These are phyloP conservation scores for Coelastrella sp. DNA, from an alignment of 139 green algal genomes.

Conservation along the genomic window DNA sequence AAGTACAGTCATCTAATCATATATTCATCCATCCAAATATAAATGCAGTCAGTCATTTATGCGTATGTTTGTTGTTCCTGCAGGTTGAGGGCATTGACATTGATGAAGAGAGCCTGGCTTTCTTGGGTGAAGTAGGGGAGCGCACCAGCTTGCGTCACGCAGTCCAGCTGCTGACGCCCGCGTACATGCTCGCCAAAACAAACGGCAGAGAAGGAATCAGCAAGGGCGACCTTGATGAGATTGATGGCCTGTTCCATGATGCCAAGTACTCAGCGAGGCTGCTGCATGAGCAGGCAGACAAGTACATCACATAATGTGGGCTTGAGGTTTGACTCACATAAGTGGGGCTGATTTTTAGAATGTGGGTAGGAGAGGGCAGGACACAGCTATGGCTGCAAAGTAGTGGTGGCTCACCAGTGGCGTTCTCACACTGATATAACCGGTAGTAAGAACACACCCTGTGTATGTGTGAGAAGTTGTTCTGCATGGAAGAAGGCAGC, in stretches of 20 bases:
- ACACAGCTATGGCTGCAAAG: too few species aligned
- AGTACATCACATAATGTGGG: constrained; percentile 65
- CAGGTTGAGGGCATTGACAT: constrained; percentile 93
- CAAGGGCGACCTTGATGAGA: constrained; percentile 84
- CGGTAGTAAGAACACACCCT: too few species aligned
- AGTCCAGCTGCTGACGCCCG: constrained; percentile 94
- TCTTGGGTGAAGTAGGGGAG: constrained; percentile 91
- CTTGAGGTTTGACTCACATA: too few species aligned
- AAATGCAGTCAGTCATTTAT: not conserved
- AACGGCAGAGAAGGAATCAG: constrained; percentile 79
- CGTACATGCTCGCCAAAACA: constrained; percentile 79
- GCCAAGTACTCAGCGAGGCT: constrained; percentile 93
- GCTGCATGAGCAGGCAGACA: constrained; percentile 94
- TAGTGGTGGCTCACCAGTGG: too few species aligned
- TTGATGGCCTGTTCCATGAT: constrained; percentile 91
- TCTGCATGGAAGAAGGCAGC: too few species aligned
- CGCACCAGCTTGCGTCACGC: constrained; percentile 85
- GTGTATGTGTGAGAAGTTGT: too few species aligned
- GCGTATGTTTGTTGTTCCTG: not conserved
- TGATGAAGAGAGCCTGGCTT: constrained; percentile 90
- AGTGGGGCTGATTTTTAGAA: too few species aligned
- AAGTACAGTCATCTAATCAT: not conserved
- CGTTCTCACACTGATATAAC: too few species aligned
- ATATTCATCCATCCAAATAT: too few species aligned
- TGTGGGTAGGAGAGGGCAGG: too few species aligned